phyloP scores from a whole-genome alignment of 306 rosid species.

The Citrullus amarus region DNA sequence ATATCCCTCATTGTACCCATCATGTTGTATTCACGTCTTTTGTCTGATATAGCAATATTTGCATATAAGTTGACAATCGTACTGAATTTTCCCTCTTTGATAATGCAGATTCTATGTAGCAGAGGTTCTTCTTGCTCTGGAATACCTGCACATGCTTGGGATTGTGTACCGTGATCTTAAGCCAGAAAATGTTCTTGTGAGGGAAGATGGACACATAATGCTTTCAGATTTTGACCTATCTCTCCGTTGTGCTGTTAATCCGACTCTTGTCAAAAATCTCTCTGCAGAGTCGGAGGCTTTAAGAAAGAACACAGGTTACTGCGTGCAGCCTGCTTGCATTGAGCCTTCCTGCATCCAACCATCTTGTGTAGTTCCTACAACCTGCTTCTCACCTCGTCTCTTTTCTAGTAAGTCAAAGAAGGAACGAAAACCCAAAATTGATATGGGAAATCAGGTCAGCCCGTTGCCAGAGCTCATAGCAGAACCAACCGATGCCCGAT shows the following conservation, averaged over 20 bases:
- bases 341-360: conserved; percentile 98
- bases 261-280: conserved; percentile 69
- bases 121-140: conserved; percentile 80
- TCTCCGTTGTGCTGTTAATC: conserved; percentile 84
- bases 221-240: conserved; percentile 95
- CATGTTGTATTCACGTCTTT: neutral
- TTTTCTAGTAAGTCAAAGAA: conserved; percentile 91
- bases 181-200: conserved; percentile 91
- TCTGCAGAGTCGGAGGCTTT: conserved; percentile 55
- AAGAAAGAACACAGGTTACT: conserved; percentile 58
- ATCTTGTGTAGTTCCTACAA: conserved; percentile 89
- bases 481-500: conserved; percentile 95
- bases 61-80: neutral
- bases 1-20: neutral
- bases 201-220: conserved; percentile 98
- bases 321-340: conserved; percentile 92
- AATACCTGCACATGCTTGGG: conserved; percentile 98
- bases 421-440: conserved; percentile 65
- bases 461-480: conserved; percentile 94
- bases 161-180: conserved; percentile 98
- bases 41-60: neutral
- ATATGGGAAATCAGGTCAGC: conserved; percentile 80
- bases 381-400: conserved; percentile 88
- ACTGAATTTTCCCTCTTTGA: neutral
- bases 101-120: conserved; percentile 89